These are phyloP conservation scores for Cyberlindnera nakhonratchasimensis DNA, from an alignment of 805 yeast genomes.

Conservation along the genomic window DNA sequence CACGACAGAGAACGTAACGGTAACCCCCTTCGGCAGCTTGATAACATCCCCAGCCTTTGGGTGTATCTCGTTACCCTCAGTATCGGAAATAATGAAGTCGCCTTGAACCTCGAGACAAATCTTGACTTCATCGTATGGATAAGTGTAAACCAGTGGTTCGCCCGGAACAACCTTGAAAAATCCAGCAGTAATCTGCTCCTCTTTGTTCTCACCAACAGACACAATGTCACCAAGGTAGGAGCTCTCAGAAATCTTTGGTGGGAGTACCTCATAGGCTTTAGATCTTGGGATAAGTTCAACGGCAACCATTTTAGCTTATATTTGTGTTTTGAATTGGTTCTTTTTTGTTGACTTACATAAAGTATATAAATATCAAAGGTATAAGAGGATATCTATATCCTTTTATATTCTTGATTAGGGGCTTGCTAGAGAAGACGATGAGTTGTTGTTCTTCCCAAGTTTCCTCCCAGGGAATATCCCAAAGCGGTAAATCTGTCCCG, in stretches of 20 bases:
- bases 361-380: background rate
- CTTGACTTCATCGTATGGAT: conserved; percentile 65
- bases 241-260: conserved; percentile 61
- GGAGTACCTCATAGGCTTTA: conserved; percentile 53
- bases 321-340: background rate
- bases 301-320: conserved; percentile 42
- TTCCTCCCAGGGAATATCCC: background rate
- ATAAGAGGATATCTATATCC: background rate
- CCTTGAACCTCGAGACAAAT: conserved; percentile 61
- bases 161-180: conserved; percentile 70
- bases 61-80: conserved; percentile 54
- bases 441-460: too few species aligned
- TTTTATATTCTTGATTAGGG: background rate
- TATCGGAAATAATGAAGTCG: conserved; percentile 58
- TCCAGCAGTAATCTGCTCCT: conserved; percentile 58
- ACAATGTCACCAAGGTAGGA: conserved; percentile 64
- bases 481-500: conserved; percentile 1
- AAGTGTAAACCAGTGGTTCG: conserved; percentile 60
- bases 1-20: conserved; percentile 57
- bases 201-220: conserved; percentile 54
- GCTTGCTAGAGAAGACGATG: background rate
- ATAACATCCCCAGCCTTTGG: conserved; percentile 66
- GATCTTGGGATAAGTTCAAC: conserved; percentile 49
- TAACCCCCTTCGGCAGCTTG: conserved; percentile 64
- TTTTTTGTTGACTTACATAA: background rate